phyloP scores from a whole-genome alignment of 169 alveolate species.

The Cryptosporidium muris region DNA sequence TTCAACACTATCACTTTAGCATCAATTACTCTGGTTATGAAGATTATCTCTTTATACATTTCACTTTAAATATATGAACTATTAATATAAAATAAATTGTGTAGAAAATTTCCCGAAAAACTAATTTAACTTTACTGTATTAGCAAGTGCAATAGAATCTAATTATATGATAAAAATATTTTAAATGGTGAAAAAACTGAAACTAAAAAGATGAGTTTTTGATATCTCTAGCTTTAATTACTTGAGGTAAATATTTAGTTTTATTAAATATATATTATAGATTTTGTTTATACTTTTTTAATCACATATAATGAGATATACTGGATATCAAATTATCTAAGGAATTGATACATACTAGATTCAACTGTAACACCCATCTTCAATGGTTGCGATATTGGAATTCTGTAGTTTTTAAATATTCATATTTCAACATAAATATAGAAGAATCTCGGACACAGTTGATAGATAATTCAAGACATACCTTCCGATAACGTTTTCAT shows the following conservation, averaged over 20 bases:
- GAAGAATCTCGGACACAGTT: background rate
- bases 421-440: background rate
- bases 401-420: background rate
- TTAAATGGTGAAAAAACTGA: no score
- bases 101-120: no score
- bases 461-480: background rate
- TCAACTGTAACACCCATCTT: slow-evolving; percentile 60
- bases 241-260: background rate
- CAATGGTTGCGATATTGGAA: slow-evolving; percentile 59
- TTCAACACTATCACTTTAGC: no score
- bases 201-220: no score
- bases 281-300: background rate
- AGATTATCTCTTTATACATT: no score
- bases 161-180: no score
- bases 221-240: no score
- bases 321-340: slow-evolving; percentile 7
- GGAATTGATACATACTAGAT: slow-evolving; percentile 39
- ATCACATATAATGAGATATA: background rate
- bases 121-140: no score
- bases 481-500: slow-evolving; percentile 26
- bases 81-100: no score
- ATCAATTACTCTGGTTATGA: no score
- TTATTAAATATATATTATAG: slow-evolving; percentile 24
- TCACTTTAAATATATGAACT: no score
- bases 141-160: no score